Conservation (phyloP, 129 eudicot genomes). For the Solidago caesia region DNA sequence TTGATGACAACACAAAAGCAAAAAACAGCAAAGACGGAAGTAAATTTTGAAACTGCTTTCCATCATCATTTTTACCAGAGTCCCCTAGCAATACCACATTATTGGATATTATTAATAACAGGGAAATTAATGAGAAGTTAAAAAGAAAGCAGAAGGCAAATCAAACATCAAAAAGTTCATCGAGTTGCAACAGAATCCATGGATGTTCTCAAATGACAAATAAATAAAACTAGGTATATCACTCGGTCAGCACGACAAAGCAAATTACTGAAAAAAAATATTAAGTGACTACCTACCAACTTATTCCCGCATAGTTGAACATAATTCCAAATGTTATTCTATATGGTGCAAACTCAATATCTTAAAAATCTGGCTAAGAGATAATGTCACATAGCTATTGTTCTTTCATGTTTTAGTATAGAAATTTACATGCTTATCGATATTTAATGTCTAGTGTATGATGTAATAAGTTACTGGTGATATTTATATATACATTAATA, state of each 20-base stretch:
- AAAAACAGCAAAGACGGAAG: conserved; percentile 42
- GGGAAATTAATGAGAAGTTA: not conserved
- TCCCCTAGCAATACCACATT: conserved; percentile 41
- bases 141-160: not conserved
- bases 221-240: not conserved
- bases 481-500: no score
- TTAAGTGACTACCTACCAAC: not conserved
- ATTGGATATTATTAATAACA: not conserved
- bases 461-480: no score
- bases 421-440: no score
- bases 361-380: no score
- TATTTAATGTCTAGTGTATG: no score
- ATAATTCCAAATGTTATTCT: no score
- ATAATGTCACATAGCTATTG: no score
- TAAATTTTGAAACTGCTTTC: conserved; percentile 43
- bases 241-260: not conserved
- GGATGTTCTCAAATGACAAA: conserved; percentile 8
- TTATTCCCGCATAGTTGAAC: no score
- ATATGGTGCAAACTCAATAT: no score
- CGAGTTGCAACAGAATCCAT: not conserved
- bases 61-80: conserved; percentile 47
- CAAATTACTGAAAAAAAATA: not conserved
- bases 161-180: not conserved
- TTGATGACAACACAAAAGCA: conserved; percentile 47
- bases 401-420: no score